Evolutionary conservation across 805 yeast genomes (phyloP).

Genomic region (Saturnispora sanitii): DNA sequence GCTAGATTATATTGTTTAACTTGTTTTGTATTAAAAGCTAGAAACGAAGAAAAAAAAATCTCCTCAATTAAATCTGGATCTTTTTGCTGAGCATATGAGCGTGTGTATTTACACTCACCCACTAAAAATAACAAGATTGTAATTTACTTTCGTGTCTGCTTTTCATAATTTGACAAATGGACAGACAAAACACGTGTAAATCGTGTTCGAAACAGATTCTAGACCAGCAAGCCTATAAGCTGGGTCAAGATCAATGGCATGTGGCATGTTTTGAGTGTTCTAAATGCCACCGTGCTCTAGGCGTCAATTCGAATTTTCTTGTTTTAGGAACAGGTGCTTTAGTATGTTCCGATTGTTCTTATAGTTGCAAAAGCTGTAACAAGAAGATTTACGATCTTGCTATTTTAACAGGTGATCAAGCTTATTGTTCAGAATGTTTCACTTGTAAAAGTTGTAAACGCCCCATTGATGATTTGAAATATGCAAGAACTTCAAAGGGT

Average conservation of each 20-base stretch:
- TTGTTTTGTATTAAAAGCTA: too few species aligned
- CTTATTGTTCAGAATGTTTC: slow-evolving; percentile 86
- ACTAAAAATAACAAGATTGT: too few species aligned
- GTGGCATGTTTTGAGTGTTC: slow-evolving; percentile 86
- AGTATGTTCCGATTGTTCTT: slow-evolving; percentile 88
- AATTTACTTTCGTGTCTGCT: neutral
- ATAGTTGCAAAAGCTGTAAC: slow-evolving; percentile 75
- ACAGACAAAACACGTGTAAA: slow-evolving; percentile 20
- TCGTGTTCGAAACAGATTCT: slow-evolving; percentile 46
- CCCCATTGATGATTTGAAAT: slow-evolving; percentile 77
- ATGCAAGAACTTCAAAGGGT: slow-evolving; percentile 90
- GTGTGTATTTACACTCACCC: slow-evolving; percentile 13
- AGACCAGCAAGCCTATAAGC: slow-evolving; percentile 91
- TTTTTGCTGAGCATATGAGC: slow-evolving; percentile 29
- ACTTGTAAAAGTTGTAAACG: slow-evolving; percentile 80
- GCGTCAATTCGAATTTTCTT: slow-evolving; percentile 80
- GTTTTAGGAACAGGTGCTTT: slow-evolving; percentile 89
- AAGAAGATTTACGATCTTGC: slow-evolving; percentile 89
- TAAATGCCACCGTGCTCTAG: slow-evolving; percentile 66
- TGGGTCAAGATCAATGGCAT: slow-evolving; percentile 95
- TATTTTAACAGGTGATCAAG: slow-evolving; percentile 88
- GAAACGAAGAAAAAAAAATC: too few species aligned
- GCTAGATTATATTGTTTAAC: too few species aligned
- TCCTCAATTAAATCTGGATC: too few species aligned
- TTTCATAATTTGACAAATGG: neutral